Percentiles rank a stretch among this genome's conserved stretches.
phyloP scores from a whole-genome alignment of 805 yeast genomes.

The Metschnikowia kunwiensis region DNA sequence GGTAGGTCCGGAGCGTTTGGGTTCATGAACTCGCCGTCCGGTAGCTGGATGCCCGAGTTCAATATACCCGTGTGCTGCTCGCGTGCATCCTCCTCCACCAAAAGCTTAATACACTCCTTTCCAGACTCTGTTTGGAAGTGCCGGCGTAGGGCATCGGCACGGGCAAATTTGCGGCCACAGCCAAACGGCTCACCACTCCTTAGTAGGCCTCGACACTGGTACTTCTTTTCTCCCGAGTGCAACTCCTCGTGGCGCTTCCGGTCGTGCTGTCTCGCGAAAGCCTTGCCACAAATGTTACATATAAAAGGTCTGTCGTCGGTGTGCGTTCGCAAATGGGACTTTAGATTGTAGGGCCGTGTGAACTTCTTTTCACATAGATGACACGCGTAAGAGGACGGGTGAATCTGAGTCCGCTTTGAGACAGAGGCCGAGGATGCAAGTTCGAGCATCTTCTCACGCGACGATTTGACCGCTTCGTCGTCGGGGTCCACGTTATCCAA shows the following conservation, averaged over 20 bases:
- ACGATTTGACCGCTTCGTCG: conserved; percentile 19
- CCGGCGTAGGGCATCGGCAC: conserved; percentile 45
- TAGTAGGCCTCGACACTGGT: conserved; percentile 64
- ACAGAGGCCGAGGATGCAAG: conserved; percentile 57
- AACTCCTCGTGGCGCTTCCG: conserved; percentile 48
- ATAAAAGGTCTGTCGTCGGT: conserved; percentile 78
- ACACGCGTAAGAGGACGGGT: conserved; percentile 75
- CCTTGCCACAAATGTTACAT: conserved; percentile 73
- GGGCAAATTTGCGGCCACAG: conserved; percentile 45
- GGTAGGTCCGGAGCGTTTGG: conserved; percentile 22
- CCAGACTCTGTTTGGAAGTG: conserved; percentile 49
- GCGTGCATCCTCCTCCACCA: conserved; percentile 41
- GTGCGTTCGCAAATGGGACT: conserved; percentile 88
- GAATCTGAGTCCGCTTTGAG: conserved; percentile 59
- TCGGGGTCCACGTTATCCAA: conserved; percentile 13
- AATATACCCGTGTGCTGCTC: conserved; percentile 19
- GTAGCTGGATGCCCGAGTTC: conserved; percentile 19
- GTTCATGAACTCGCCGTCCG: conserved; percentile 19
- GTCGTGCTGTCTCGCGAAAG: conserved; percentile 55
- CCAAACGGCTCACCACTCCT: conserved; percentile 49
- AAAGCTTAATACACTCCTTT: conserved; percentile 37
- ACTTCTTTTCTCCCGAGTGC: conserved; percentile 74
- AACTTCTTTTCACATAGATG: conserved; percentile 80
- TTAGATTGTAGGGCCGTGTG: conserved; percentile 89
- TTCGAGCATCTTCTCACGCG: conserved; percentile 60